Conservation (phyloP, 257 asterid genomes). For the Solanum commersonii region DNA sequence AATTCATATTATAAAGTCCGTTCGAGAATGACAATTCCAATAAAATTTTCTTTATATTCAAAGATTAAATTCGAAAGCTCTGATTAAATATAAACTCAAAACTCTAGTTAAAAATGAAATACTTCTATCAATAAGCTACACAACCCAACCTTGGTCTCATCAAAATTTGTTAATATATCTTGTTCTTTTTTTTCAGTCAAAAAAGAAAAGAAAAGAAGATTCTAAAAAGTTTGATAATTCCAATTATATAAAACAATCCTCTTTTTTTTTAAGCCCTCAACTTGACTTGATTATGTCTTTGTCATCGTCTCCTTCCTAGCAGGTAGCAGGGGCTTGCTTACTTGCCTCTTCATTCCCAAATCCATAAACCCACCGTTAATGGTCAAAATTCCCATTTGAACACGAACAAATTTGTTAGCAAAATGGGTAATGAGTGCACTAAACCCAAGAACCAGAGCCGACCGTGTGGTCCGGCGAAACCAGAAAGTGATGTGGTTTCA, state of each 20-base stretch:
- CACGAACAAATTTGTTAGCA: neutral
- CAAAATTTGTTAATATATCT: neutral
- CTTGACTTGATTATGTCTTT: neutral
- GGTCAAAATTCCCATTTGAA: neutral
- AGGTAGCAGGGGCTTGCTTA: neutral
- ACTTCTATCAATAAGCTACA: neutral
- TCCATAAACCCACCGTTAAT: neutral
- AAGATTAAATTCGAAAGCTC: no score
- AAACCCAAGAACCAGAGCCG: slow-evolving; percentile 15
- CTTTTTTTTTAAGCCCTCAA: neutral
- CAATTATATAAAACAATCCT: neutral
- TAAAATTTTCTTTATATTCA: no score
- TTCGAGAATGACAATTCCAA: neutral
- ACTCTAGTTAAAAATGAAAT: neutral
- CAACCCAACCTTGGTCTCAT: neutral
- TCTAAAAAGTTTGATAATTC: neutral
- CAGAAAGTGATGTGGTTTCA: neutral
- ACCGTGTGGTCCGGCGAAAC: neutral
- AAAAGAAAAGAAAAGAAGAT: neutral
- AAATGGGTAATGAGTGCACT: slow-evolving; percentile 59
- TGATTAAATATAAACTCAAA: neutral
- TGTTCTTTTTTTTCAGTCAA: neutral
- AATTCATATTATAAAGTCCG: no score
- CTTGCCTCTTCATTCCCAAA: neutral
- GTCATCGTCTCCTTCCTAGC: neutral